Percentiles rank a stretch among this genome's conserved stretches.
These are phyloP conservation scores for Cercophora scortea DNA, from an alignment of 495 filamentous ascomycete genomes.

Conservation along the genomic window DNA sequence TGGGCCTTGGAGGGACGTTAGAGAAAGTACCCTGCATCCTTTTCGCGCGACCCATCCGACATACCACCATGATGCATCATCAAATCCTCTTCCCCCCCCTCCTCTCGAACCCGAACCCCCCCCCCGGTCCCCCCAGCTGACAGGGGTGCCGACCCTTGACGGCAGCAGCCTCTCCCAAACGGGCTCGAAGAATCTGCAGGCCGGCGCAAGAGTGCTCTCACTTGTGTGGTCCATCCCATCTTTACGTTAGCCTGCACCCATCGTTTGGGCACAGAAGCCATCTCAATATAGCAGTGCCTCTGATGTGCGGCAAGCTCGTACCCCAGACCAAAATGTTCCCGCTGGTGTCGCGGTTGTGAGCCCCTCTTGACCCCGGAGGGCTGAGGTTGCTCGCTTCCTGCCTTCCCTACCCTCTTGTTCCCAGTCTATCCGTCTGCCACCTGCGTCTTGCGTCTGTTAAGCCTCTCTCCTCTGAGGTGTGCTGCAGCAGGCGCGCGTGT, in stretches of 20 bases:
- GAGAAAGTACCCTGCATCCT: conserved; percentile 6
- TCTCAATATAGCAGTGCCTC: conserved; percentile 45
- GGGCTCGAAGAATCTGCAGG: conserved; percentile 18
- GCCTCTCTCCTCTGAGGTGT: conserved; percentile 1
- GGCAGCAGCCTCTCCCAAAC: conserved; percentile 16
- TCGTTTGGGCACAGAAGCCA: conserved; percentile 10
- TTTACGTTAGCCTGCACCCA: conserved; percentile 10
- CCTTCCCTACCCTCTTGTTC: neutral
- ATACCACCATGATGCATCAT: conserved; percentile 3
- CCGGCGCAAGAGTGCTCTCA: conserved; percentile 13
- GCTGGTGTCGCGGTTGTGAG: conserved; percentile 2
- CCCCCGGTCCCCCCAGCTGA: conserved; percentile 12
- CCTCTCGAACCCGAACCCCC: too few species aligned
- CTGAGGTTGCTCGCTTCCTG: conserved; percentile 1
- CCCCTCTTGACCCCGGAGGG: neutral
- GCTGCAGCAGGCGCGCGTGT: conserved; percentile 28
- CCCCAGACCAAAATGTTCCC: conserved; percentile 9
- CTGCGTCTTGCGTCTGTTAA: neutral
- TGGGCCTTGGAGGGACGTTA: neutral
- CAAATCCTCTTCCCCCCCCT: conserved; percentile 2
- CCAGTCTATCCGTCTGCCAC: neutral
- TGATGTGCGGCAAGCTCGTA: conserved; percentile 16
- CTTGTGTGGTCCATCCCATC: conserved; percentile 20
- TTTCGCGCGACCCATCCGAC: conserved; percentile 3
- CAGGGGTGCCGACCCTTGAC: conserved; percentile 10